These are phyloP conservation scores for Rubia tinctorum DNA, from an alignment of 305 asterid species.

Conservation along the genomic window DNA sequence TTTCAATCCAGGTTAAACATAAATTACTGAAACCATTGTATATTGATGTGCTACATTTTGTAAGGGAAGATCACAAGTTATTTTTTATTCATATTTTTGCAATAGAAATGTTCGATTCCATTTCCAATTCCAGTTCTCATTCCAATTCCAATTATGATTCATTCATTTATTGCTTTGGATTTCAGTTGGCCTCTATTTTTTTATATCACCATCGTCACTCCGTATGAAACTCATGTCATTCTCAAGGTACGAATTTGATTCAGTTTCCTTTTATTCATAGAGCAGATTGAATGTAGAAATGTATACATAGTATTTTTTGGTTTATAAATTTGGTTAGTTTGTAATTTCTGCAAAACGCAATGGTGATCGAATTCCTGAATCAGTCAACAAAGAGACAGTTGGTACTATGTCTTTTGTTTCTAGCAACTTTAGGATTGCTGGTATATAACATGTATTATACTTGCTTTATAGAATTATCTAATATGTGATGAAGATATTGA, in stretches of 20 bases:
- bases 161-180: too few relatives aligned
- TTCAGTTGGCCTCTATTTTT: too few relatives aligned
- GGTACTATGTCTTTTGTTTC: conserved; percentile 24
- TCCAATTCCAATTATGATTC: too few relatives aligned
- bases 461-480: conserved; percentile 72
- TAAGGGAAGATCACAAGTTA: neutral
- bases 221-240: too few relatives aligned
- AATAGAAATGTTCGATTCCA: too few relatives aligned
- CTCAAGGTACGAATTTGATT: too few relatives aligned
- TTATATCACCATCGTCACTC: too few relatives aligned
- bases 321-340: too few relatives aligned
- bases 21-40: neutral
- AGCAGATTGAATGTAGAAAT: too few relatives aligned
- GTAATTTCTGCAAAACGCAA: conserved; percentile 44
- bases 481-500: conserved; percentile 95
- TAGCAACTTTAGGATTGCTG: conserved; percentile 18
- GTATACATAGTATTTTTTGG: too few relatives aligned
- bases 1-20: neutral
- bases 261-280: too few relatives aligned
- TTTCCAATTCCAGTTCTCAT: too few relatives aligned
- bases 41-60: neutral
- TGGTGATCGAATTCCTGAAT: conserved; percentile 98
- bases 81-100: neutral
- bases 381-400: conserved; percentile 99
- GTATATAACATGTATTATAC: neutral